Base-by-base conservation (phyloP, 2,329 filamentous ascomycete genomes). In the Sphaerostilbella broomeana region DNA sequence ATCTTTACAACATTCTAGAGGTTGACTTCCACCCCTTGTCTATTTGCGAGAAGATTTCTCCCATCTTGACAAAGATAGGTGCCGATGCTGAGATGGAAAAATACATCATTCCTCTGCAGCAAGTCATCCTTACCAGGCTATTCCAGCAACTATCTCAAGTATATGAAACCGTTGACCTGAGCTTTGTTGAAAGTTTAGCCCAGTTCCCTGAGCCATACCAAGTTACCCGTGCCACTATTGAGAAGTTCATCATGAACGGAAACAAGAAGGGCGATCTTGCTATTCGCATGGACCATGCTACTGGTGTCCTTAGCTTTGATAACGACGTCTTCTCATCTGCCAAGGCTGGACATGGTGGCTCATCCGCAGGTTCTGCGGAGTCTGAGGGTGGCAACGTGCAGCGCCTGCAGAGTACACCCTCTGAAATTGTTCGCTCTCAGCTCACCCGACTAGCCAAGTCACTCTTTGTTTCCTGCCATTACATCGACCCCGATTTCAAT, bases 171-270 rank as follows among this genome's bases (percentile, higher is more conserved):
- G 90, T 98, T 41, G 88, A 97, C 62, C 77, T 98, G 46, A 77
- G 79, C 54, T 97, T 97, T 55, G 90, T 98, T 32, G 84, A 95
- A 62, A 82, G 86, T 56, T 83, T 98, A 39, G 92, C 92, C 47
- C 78, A 92, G 58, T 98, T 98, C 75, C 92, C 92, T 8, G 89
- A 94, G 61, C 87, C 92, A 28, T 97, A 94, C 77, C 84, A 95
- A 67, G 88, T 97, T 51, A 84, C 78, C 48, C 81, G 85, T 38
- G 80, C 83, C 50, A 94, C 86, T 46, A 94, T 98, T 51, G 92
- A 98, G 73, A 98, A 97, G 71, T 98, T 98, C 74, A 97, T 98
- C 74, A 98, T 98, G 92, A 98, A 98, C 65, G 92, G 92, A 48
- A 97, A 94, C 77, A 98, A 98, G 80, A 98, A 98, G 78, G 92